Evolutionary conservation across 225 moss, liverwort and hornwort species (phyloP).

Genomic region (Antitrichia curtipendula): DNA sequence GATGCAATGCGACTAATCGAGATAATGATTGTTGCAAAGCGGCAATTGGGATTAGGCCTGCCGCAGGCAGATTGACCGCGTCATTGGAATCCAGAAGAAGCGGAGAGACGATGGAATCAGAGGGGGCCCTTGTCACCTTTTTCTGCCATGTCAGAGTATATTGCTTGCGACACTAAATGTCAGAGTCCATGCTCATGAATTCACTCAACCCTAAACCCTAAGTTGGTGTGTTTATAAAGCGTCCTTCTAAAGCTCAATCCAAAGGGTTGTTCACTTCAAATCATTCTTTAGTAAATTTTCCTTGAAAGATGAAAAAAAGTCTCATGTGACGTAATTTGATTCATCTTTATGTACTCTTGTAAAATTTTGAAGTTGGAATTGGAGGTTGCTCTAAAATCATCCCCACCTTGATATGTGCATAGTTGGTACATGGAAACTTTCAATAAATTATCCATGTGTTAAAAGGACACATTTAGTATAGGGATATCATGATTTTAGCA

Average conservation of each 20-base stretch:
- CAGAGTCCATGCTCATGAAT: neutral
- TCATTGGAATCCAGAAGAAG: neutral
- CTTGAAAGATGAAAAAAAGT: neutral
- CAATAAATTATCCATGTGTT: rapidly evolving
- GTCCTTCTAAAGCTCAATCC: neutral
- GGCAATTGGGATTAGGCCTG: neutral
- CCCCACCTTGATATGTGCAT: rapidly evolving
- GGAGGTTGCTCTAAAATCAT: rapidly evolving
- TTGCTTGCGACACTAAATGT: neutral
- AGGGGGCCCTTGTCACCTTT: neutral
- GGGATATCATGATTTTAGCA: neutral
- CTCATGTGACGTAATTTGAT: rapidly evolving
- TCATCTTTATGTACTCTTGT: rapidly evolving
- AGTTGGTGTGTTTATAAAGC: neutral
- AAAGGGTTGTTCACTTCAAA: neutral
- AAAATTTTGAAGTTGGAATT: neutral
- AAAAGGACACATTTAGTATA: rapidly evolving
- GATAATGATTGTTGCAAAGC: neutral
- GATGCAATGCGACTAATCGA: neutral
- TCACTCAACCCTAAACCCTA: neutral
- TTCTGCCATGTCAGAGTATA: neutral
- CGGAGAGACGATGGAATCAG: neutral
- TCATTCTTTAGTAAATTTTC: too few relatives aligned
- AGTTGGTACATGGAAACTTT: rapidly evolving
- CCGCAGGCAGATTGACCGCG: neutral